Evolutionary conservation across 371 early-diverging fungal species (phyloP).

Genomic region (Mucor mucedo): DNA sequence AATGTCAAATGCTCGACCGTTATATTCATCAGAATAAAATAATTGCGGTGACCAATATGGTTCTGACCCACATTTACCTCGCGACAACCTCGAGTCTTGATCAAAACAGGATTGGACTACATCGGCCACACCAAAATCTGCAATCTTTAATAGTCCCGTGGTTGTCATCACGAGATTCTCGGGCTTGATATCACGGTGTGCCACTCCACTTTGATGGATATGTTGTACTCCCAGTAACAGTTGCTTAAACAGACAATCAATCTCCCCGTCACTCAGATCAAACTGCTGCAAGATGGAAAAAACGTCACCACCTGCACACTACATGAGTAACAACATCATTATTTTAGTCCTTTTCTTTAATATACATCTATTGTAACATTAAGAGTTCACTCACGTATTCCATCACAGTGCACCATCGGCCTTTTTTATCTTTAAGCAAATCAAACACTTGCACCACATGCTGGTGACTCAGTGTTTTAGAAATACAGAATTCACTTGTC

Average conservation of each 20-base stretch:
- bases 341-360: too few species aligned
- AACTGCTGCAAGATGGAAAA: conserved; percentile 52
- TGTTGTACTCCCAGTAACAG: conserved; percentile 93
- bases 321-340: background rate
- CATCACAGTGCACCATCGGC: conserved; percentile 63
- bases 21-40: conserved; percentile 57
- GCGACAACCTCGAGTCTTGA: conserved; percentile 59
- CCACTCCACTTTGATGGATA: conserved; percentile 94
- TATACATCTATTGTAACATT: background rate
- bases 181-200: conserved; percentile 84
- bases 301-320: conserved; percentile 68
- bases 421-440: conserved; percentile 59
- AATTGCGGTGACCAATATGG: conserved; percentile 91
- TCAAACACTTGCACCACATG: conserved; percentile 77
- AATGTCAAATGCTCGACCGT: conserved; percentile 76
- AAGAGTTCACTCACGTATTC: conserved; percentile 53
- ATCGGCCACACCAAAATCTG: conserved; percentile 96
- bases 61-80: conserved; percentile 82
- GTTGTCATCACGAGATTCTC: conserved; percentile 92
- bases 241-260: conserved; percentile 77
- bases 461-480: conserved; percentile 60
- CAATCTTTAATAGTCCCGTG: conserved; percentile 85
- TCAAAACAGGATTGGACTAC: conserved; percentile 90
- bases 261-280: conserved; percentile 47
- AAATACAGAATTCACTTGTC: conserved; percentile 76